Evolutionary conservation across 257 asterid species (phyloP).

Genomic region (Lavandula angustifolia): DNA sequence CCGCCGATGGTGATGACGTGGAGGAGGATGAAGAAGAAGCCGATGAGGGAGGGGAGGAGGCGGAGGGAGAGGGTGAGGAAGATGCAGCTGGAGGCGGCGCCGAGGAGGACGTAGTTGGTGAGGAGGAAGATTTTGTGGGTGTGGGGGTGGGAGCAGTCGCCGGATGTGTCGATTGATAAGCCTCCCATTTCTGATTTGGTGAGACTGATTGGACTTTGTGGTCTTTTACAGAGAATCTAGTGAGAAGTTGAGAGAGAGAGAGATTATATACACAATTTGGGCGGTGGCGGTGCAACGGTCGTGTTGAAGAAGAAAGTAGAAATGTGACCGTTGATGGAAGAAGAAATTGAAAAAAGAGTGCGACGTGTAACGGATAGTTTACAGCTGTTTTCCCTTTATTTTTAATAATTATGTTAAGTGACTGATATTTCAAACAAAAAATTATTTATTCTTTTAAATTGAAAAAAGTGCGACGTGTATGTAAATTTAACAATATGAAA

Average conservation of each 20-base stretch:
- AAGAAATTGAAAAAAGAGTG: conserved; percentile 5
- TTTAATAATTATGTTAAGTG: no score
- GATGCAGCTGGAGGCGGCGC: conserved; percentile 77
- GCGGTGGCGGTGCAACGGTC: conserved; percentile 38
- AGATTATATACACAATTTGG: neutral
- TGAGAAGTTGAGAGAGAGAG: conserved; percentile 1
- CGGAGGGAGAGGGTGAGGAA: conserved; percentile 82
- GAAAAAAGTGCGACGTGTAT: no score
- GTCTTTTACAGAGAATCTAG: neutral
- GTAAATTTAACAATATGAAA: no score
- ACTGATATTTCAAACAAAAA: no score
- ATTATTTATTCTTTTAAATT: no score
- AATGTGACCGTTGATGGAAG: conserved; percentile 38
- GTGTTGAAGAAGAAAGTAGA: conserved; percentile 24
- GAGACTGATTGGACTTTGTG: neutral
- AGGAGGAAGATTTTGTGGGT: conserved; percentile 63
- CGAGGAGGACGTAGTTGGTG: conserved; percentile 62
- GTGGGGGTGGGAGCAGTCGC: conserved; percentile 36
- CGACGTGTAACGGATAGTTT: conserved; percentile 36
- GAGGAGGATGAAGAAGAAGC: conserved; percentile 72
- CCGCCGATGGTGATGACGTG: conserved; percentile 66
- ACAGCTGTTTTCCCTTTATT: no score
- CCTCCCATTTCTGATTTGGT: conserved; percentile 37
- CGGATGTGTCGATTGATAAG: conserved; percentile 37
- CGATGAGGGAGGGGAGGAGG: conserved; percentile 61